Base-by-base conservation (phyloP, 306 rosid genomes). In the Vigna mungo region DNA sequence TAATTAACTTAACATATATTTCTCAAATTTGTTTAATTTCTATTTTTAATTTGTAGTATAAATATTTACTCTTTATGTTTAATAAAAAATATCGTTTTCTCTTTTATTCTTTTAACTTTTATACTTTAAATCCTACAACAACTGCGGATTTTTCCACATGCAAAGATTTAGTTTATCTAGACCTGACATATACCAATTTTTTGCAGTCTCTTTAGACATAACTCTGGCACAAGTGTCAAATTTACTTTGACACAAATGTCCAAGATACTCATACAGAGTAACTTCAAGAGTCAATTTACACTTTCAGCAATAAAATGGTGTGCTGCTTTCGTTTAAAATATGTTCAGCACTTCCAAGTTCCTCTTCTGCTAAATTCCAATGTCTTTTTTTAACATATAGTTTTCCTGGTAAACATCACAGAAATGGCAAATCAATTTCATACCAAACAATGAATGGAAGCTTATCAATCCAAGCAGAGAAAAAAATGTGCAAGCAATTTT, bases 281-380 rank as follows among this genome's bases (percentile, higher is more conserved):
- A 74, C 92, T 80, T 94, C 92, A 67, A 89, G 86, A 67, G 82
- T 77, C 88, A 92, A 32, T 84, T 85, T 94, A 87, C 98, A 94
- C 82, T 90, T 92, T 62, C 81, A 77, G 83, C 98, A 94, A 83
- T 92, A 92, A 63, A 89, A 68, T 36, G 71, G 54, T 15, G 58
- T 72, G 81, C 72, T 21, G 72, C 76, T 43, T 17, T 78, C 88
- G 56, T 61, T 76, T 72, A 94, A 82, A 80, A 87, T 77, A 39
- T 82, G 79, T 73, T 85, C 85, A 69, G 89, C 91, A 71, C 75
- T 79, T 48, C 73, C 75, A 75, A 94, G 95, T 85, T 94, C 98
- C 84, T 85, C 81, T 88, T 44, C 21, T 20, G 98, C 93, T 83
- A 84, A 77, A 84, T 87, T 89, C 90, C 91, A 84, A 46, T 64